A percentile compares a stretch with the other conserved stretches of the same genome.
These are phyloP conservation scores for Coemansia sp. DNA, from an alignment of 192 early-diverging fungal genomes.

Conservation along the genomic window DNA sequence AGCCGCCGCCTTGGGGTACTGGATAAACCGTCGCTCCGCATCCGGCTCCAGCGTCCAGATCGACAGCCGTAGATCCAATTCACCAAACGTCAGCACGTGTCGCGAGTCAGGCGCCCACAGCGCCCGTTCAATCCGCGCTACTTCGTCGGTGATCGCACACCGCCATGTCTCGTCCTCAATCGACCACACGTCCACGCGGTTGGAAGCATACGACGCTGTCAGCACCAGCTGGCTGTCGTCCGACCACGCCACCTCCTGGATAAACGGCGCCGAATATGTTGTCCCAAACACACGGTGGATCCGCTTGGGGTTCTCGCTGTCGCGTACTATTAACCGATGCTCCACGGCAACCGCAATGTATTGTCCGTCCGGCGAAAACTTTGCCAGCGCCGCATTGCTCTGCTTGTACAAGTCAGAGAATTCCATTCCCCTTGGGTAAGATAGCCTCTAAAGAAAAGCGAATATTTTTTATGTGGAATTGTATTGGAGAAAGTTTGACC, in stretches of 20 bases:
- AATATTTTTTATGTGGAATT: not conserved
- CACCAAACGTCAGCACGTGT: slow-evolving; percentile 47
- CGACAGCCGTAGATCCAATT: slow-evolving; percentile 50
- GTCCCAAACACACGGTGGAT: slow-evolving; percentile 40
- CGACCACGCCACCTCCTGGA: slow-evolving; percentile 49
- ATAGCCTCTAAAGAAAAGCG: not conserved
- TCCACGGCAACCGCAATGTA: slow-evolving; percentile 44
- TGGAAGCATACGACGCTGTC: slow-evolving; percentile 33
- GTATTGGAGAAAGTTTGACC: not conserved
- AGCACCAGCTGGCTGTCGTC: slow-evolving; percentile 33
- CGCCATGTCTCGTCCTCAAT: slow-evolving; percentile 43
- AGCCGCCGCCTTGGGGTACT: slow-evolving; percentile 33
- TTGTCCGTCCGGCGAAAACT: slow-evolving; percentile 47
- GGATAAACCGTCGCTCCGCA: slow-evolving; percentile 37
- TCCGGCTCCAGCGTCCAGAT: slow-evolving; percentile 40
- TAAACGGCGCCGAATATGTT: slow-evolving; percentile 30
- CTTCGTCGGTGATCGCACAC: slow-evolving; percentile 41
- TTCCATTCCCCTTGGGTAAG: slow-evolving; percentile 27
- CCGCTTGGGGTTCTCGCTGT: slow-evolving; percentile 42
- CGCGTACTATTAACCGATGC: slow-evolving; percentile 49
- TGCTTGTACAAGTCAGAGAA: slow-evolving; percentile 54
- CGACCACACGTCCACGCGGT: slow-evolving; percentile 51
- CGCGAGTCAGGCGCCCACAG: slow-evolving; percentile 34
- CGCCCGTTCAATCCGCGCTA: slow-evolving; percentile 26
- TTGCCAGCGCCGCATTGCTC: slow-evolving; percentile 34